Evolutionary conservation across 2,329 filamentous ascomycete species (phyloP).

Genomic region (Aspergillus sp.): DNA sequence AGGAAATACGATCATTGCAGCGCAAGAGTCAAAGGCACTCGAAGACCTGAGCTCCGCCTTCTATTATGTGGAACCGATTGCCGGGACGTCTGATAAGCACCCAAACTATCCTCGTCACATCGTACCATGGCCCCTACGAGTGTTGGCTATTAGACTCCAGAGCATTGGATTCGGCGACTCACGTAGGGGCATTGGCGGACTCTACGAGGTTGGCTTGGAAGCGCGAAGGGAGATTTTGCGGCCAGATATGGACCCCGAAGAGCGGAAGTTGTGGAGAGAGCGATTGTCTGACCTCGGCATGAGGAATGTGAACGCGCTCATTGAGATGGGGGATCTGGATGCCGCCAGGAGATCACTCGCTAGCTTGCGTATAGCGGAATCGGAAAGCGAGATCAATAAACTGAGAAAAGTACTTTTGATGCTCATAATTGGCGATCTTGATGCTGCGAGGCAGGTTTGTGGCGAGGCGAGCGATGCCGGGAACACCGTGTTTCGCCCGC

Average conservation of each 20-base stretch:
- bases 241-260: slow-evolving; percentile 55
- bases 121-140: slow-evolving; percentile 83
- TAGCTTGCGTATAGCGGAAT: slow-evolving; percentile 50
- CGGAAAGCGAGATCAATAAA: slow-evolving; percentile 35
- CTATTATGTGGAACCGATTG: slow-evolving; percentile 44
- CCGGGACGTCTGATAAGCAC: slow-evolving; percentile 50
- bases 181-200: slow-evolving; percentile 80
- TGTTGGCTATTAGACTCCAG: slow-evolving; percentile 80
- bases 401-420: slow-evolving; percentile 65
- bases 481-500: slow-evolving; percentile 52
- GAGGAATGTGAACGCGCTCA: slow-evolving; percentile 56
- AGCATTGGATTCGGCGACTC: slow-evolving; percentile 84
- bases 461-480: slow-evolving; percentile 42
- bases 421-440: slow-evolving; percentile 76
- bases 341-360: slow-evolving; percentile 74
- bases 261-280: slow-evolving; percentile 67
- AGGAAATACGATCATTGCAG: slow-evolving; percentile 68
- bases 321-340: slow-evolving; percentile 77
- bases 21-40: slow-evolving; percentile 64
- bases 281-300: slow-evolving; percentile 75
- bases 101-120: slow-evolving; percentile 68
- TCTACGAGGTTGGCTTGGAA: slow-evolving; percentile 84
- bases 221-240: slow-evolving; percentile 64
- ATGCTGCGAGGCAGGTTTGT: slow-evolving; percentile 63
- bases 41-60: slow-evolving; percentile 63